These are phyloP conservation scores for Starmerella powellii DNA, from an alignment of 805 yeast genomes.

Conservation along the genomic window DNA sequence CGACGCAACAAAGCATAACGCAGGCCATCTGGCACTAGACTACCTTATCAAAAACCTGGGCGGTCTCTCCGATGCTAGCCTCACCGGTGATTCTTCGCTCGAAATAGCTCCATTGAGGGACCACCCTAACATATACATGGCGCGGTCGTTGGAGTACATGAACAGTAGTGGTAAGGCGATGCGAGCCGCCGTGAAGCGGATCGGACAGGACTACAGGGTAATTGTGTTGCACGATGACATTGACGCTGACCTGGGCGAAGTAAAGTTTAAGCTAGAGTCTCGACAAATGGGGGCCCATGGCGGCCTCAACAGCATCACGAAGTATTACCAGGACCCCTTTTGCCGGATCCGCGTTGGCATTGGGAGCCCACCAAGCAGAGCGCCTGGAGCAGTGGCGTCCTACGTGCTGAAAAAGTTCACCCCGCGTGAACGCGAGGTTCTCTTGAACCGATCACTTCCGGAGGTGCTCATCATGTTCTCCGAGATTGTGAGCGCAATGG, in stretches of 20 bases:
- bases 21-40: conserved; percentile 52
- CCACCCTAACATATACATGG: conserved; percentile 31
- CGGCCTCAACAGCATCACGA: conserved; percentile 57
- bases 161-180: conserved; percentile 56
- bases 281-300: conserved; percentile 72
- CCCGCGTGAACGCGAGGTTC: conserved; percentile 33
- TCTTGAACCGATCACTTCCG: conserved; percentile 31
- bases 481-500: conserved; percentile 8
- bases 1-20: conserved; percentile 59
- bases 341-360: conserved; percentile 68
- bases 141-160: conserved; percentile 52
- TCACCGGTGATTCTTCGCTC: conserved; percentile 4
- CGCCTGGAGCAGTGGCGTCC: conserved; percentile 36
- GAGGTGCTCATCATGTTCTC: conserved; percentile 11
- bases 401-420: conserved; percentile 52
- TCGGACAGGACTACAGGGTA: conserved; percentile 10
- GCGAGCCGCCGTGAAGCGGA: conserved; percentile 24
- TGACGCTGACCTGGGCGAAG: conserved; percentile 50
- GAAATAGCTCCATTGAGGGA: conserved; percentile 9
- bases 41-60: conserved; percentile 9
- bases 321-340: conserved; percentile 33
- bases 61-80: conserved; percentile 7
- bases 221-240: conserved; percentile 73
- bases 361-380: conserved; percentile 46
- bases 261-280: conserved; percentile 48